Base-by-base conservation (phyloP, 1,284 basidiomycete species). In the Cutaneotrichosporon mucoides region DNA sequence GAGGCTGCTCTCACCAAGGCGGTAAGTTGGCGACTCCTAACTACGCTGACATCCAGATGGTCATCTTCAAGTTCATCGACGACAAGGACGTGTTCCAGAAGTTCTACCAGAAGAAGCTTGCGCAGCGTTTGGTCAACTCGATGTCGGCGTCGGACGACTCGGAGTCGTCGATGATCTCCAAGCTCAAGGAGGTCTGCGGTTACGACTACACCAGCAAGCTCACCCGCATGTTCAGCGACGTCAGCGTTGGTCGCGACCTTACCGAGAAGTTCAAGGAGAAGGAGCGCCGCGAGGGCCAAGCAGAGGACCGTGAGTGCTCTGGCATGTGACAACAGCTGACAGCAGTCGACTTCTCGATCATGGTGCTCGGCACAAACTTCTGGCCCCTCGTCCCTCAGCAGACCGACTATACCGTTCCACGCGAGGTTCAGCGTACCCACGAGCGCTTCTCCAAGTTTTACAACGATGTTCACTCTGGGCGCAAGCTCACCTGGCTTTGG, bases 41-140 rank as follows among this genome's bases (percentile, higher is more conserved):
- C n/a, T 88, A 97, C 97, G 79, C 99, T 97, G 77, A 88, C 43
- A 44, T n/a, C 11, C 43, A 44, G 69, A 92, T 94, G 95, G 83
- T 94, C 47, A 82, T 99, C 53, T 99, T 99, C 88, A 97, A 97
- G 79, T 99, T 97, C 77, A 88, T 99, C 68, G 93, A 97, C 77
- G 96, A 99, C 81, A 97, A 97, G 82, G 96, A 99, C 72, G 93
- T 99, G 10, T 99, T 99, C 87, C 95, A 98, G 76, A 92, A 91
- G 48, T 99, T 97, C 83, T 99, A 99, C 82, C 90, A 90, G 47
- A 97, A 92, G 69, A 95, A 95, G 81, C 82, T 99, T 16, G 94
- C 93, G 48, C 91, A 91, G 73, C 92, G 96, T 67, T 85, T 99
- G 38, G 94, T 99, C 66, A 88, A 92, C 69, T 87, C 87, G 41